These are phyloP conservation scores for Geosmithia flava DNA, from an alignment of 2,329 filamentous ascomycete species.

Conservation along the genomic window DNA sequence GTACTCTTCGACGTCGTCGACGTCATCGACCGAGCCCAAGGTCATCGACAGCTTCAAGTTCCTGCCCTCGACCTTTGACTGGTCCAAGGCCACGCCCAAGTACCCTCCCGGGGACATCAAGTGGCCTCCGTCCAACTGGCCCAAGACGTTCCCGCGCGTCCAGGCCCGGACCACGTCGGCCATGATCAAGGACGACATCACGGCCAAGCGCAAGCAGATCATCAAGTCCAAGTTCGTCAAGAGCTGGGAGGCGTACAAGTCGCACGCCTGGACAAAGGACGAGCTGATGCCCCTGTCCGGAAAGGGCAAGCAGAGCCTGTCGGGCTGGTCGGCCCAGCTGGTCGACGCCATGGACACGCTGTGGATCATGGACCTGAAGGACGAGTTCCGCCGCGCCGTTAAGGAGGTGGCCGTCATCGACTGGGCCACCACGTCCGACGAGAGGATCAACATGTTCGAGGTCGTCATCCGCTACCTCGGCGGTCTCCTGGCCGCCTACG, in stretches of 20 bases:
- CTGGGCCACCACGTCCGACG: slow-evolving; percentile 32
- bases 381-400: slow-evolving; percentile 42
- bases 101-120: slow-evolving; percentile 17
- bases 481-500: slow-evolving; percentile 38
- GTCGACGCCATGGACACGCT: slow-evolving; percentile 48
- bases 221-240: slow-evolving; percentile 27
- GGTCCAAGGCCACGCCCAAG: slow-evolving; percentile 18
- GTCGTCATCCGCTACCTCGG: slow-evolving; percentile 46
- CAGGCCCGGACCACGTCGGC: slow-evolving; percentile 18
- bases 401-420: slow-evolving; percentile 35
- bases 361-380: slow-evolving; percentile 44
- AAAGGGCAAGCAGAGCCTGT: slow-evolving; percentile 32
- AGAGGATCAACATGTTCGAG: slow-evolving; percentile 47
- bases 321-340: slow-evolving; percentile 45
- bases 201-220: slow-evolving; percentile 20
- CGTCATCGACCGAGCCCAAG: background rate
- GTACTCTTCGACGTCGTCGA: background rate
- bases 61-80: slow-evolving; percentile 23
- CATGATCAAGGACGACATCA: slow-evolving; percentile 26
- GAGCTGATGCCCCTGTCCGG: slow-evolving; percentile 39
- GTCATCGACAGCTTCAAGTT: slow-evolving; percentile 13
- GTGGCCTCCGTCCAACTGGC: slow-evolving; percentile 19
- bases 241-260: slow-evolving; percentile 39
- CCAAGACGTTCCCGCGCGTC: slow-evolving; percentile 27
- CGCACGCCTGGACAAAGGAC: slow-evolving; percentile 42